Conservation (phyloP, 2,329 filamentous ascomycete species). For the Alternaria brassicae region DNA sequence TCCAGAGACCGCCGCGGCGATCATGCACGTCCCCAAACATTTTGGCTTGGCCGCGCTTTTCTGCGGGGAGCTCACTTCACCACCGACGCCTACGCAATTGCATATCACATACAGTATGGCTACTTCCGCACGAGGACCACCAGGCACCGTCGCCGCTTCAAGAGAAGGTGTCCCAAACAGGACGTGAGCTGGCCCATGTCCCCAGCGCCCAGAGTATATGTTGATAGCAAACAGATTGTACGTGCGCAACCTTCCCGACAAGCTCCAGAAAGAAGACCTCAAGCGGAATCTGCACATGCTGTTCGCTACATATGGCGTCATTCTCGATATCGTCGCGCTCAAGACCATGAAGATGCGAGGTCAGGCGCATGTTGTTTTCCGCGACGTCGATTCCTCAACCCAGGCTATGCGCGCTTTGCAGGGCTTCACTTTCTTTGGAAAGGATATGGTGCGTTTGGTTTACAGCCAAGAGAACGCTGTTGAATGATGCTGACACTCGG, state of each 20-base stretch:
- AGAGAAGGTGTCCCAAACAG: slow-evolving; percentile 39
- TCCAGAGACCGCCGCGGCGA: slow-evolving; percentile 2
- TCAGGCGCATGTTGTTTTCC: slow-evolving; percentile 91
- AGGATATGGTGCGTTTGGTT: slow-evolving; percentile 72
- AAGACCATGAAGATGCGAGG: slow-evolving; percentile 94
- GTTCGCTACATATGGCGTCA: slow-evolving; percentile 90
- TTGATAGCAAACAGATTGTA: slow-evolving; percentile 70
- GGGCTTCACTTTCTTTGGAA: slow-evolving; percentile 84
- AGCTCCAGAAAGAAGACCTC: slow-evolving; percentile 87
- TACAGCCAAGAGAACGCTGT: not conserved
- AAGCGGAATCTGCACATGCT: slow-evolving; percentile 88
- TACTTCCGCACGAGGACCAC: slow-evolving; percentile 33
- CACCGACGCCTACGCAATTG: slow-evolving; percentile 18
- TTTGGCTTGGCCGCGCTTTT: slow-evolving; percentile 32
- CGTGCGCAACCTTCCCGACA: slow-evolving; percentile 85
- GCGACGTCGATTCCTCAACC: slow-evolving; percentile 88
- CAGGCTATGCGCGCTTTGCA: slow-evolving; percentile 91
- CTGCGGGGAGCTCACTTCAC: slow-evolving; percentile 35
- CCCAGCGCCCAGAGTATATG: slow-evolving; percentile 6
- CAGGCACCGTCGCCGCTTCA: slow-evolving; percentile 27
- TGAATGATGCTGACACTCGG: not conserved
- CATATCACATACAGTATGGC: slow-evolving; percentile 30
- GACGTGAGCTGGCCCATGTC: slow-evolving; percentile 37
- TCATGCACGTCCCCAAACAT: slow-evolving; percentile 22
- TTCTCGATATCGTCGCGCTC: slow-evolving; percentile 89